Evolutionary conservation across 176 grass and related monocot species (phyloP), one percentile per base, ranked within the genome.

Genomic region (Panicum miliaceum): DNA sequence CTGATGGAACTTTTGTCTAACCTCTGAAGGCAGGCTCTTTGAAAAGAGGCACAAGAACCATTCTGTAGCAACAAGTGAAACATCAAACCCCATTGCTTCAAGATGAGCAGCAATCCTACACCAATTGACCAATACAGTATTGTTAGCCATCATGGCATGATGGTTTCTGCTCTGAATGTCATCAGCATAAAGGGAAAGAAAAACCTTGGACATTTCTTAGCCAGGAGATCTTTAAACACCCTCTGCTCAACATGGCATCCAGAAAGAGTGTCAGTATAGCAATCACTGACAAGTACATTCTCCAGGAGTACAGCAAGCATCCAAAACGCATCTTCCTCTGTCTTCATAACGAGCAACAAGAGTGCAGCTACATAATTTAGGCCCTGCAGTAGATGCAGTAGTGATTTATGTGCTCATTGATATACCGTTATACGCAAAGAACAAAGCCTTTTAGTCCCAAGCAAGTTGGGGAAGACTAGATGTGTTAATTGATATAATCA

Each of bases 241-340:
- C 96, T 87, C 76, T 99, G 96, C 64, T 99, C 93, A n/a, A 99
- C 96, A 90, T 99, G 96, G 70, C 93, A 99, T 63, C 96, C 93
- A 74, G 96, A 94, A 76, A 99, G 93, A 71, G 91, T 99, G 79
- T 96, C 96, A 26, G 85, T 99, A 75, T 99, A 99, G 61, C 96
- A 99, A 89, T 99, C 91, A 3, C 82, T 99, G 46, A 99, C 96
- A 58, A 99, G 91, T 60, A 96, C 93, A 89, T 99, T 95, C 86
- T 99, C 96, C 56, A 99, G 82, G 36, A 99, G 90, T 62, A 99
- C 91, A 75, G 93, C 84, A 64, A 98, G 93, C 91, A 98, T 92
- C 96, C 96, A 96, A 77, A 98, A 98, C 68, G 91, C 93, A 87
- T 98, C 93, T 83, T 98, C 96, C 79, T 98, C 93, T 81, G 93